Evolutionary conservation across 2,329 filamentous ascomycete species (phyloP).

Genomic region (Penicillium sp.): DNA sequence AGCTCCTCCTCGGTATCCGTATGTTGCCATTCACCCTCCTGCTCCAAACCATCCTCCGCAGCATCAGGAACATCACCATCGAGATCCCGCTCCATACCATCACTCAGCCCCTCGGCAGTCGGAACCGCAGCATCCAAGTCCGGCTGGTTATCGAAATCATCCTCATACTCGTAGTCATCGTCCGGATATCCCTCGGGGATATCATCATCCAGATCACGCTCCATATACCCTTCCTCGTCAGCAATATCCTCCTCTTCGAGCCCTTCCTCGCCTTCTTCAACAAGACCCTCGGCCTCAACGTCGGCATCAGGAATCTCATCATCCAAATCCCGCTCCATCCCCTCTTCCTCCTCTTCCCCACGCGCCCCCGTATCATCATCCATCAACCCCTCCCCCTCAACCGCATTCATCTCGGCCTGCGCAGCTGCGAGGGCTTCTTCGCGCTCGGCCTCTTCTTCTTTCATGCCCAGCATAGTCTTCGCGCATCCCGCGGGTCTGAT

Average conservation of each 20-base stretch:
- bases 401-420: slow-evolving; percentile 68
- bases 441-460: slow-evolving; percentile 84
- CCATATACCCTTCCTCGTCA: slow-evolving; percentile 51
- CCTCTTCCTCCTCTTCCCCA: slow-evolving; percentile 10
- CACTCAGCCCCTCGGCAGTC: slow-evolving; percentile 55
- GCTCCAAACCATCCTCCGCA: slow-evolving; percentile 44
- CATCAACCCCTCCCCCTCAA: slow-evolving; percentile 45
- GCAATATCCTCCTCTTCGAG: slow-evolving; percentile 54
- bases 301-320: slow-evolving; percentile 48
- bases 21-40: slow-evolving; percentile 68
- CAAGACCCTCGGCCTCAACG: slow-evolving; percentile 36
- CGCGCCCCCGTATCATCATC: slow-evolving; percentile 35
- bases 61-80: slow-evolving; percentile 68
- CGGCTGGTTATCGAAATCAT: slow-evolving; percentile 45
- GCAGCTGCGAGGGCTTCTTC: slow-evolving; percentile 79
- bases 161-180: slow-evolving; percentile 43
- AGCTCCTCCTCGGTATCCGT: slow-evolving; percentile 71
- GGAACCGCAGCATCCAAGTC: slow-evolving; percentile 62
- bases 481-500: slow-evolving; percentile 81
- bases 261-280: slow-evolving; percentile 47
- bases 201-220: slow-evolving; percentile 68
- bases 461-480: slow-evolving; percentile 86
- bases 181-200: slow-evolving; percentile 62
- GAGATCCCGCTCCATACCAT: slow-evolving; percentile 65
- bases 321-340: slow-evolving; percentile 45